phyloP scores from a whole-genome alignment of 1,284 basidiomycete species.

The Apiotrichum akiyoshidainum region DNA sequence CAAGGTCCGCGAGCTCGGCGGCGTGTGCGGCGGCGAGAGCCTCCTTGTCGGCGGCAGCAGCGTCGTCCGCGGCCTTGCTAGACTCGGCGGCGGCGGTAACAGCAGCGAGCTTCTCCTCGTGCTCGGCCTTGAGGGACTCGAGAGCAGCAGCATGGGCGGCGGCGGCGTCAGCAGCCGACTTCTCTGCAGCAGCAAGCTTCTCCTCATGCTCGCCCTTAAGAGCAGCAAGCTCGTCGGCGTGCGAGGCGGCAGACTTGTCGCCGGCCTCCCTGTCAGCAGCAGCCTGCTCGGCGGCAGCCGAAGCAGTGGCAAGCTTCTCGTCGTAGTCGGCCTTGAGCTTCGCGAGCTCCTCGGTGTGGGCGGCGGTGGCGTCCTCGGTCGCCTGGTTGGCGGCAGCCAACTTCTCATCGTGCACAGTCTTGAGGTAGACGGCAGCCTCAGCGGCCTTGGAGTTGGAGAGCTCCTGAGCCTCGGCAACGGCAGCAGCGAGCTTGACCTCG shows the following conservation, averaged over 20 bases:
- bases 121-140: conserved; percentile 24
- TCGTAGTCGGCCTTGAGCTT: conserved; percentile 24
- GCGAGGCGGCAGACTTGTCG: conserved; percentile 2
- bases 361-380: conserved; percentile 19
- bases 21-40: conserved; percentile 11
- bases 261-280: conserved; percentile 5
- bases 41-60: conserved; percentile 5
- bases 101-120: conserved; percentile 12
- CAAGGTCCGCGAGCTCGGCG: conserved; percentile 4
- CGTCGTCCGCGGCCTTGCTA: conserved; percentile 4
- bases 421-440: conserved; percentile 18
- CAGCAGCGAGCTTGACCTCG: background rate
- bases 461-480: conserved; percentile 5
- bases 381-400: conserved; percentile 5
- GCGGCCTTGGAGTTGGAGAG: conserved; percentile 21
- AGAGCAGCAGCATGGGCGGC: conserved; percentile 28
- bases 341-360: conserved; percentile 30
- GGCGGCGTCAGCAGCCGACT: conserved; percentile 18
- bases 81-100: background rate
- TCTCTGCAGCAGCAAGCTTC: conserved; percentile 11
- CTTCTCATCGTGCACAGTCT: conserved; percentile 21
- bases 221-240: conserved; percentile 7
- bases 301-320: background rate
- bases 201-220: conserved; percentile 20
- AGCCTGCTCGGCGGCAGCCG: background rate